Conservation (phyloP, 306 rosid genomes). For the Gillenia trifoliata region DNA sequence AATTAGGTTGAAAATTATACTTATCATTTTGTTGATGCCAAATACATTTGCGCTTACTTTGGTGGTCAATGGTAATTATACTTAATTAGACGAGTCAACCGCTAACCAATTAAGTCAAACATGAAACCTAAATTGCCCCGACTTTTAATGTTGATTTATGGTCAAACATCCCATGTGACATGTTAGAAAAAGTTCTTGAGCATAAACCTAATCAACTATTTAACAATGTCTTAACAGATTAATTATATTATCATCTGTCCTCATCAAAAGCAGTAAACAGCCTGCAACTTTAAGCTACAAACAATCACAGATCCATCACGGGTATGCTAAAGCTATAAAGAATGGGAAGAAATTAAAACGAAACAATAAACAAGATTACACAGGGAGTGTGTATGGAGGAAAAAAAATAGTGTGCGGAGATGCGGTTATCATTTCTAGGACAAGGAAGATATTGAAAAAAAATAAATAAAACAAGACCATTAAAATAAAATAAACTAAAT, state of each 20-base stretch:
- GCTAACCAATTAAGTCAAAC: background rate
- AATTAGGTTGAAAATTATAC: background rate
- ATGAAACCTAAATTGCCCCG: background rate
- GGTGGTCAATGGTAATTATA: background rate
- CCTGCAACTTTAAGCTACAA: background rate
- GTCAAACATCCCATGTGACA: slow-evolving; percentile 30
- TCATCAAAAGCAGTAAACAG: background rate
- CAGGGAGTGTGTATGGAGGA: rapidly evolving
- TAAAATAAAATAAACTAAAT: slow-evolving; percentile 18
- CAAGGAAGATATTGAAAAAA: background rate
- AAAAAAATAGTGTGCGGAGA: background rate
- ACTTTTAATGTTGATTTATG: background rate
- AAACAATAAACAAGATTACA: background rate
- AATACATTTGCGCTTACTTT: background rate
- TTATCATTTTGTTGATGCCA: too few species aligned
- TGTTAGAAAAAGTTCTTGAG: background rate
- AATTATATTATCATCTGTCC: background rate
- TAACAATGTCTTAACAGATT: background rate
- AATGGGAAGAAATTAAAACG: background rate
- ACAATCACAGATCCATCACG: background rate
- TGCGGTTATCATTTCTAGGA: background rate
- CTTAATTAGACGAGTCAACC: background rate
- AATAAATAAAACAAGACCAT: background rate
- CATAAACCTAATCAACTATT: background rate
- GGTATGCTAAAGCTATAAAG: background rate